Conservation (phyloP, 2,329 filamentous ascomycete species). For the Paraphoma sp. region DNA sequence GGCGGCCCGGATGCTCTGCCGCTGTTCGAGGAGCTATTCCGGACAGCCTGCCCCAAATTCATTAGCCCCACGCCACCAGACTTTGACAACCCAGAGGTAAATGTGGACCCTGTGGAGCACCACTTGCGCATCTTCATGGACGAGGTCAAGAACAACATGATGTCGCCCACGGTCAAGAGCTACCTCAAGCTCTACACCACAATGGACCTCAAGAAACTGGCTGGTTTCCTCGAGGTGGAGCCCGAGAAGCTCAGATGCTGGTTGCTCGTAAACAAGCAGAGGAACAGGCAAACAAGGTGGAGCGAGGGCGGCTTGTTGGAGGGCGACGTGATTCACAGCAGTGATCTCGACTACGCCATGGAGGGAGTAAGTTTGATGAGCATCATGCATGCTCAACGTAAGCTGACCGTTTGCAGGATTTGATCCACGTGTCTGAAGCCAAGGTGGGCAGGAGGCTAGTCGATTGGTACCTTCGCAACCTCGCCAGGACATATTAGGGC, state of each 20-base stretch:
- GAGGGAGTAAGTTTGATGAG: slow-evolving; percentile 73
- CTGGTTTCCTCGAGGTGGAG: slow-evolving; percentile 95
- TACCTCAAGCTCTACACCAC: slow-evolving; percentile 99
- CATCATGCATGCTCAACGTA: not conserved
- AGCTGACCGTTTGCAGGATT: slow-evolving; percentile 64
- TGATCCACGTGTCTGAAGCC: slow-evolving; percentile 98
- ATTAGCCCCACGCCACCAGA: slow-evolving; percentile 96
- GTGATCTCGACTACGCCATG: slow-evolving; percentile 96
- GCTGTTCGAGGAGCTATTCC: slow-evolving; percentile 98
- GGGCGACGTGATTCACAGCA: slow-evolving; percentile 90
- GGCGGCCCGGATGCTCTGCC: slow-evolving; percentile 94
- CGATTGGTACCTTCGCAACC: slow-evolving; percentile 98
- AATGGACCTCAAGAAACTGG: slow-evolving; percentile 98
- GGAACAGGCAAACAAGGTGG: slow-evolving; percentile 95
- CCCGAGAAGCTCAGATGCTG: slow-evolving; percentile 94
- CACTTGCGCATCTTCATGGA: slow-evolving; percentile 99
- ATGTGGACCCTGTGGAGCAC: slow-evolving; percentile 97
- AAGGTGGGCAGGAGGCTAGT: slow-evolving; percentile 97
- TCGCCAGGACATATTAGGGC: slow-evolving; percentile 87
- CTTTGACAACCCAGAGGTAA: slow-evolving; percentile 95
- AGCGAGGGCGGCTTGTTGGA: slow-evolving; percentile 87
- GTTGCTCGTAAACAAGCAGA: slow-evolving; percentile 98
- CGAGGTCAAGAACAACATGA: slow-evolving; percentile 99
- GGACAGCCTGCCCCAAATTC: slow-evolving; percentile 97
- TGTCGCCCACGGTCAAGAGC: slow-evolving; percentile 95